Percentiles rank a stretch among this genome's conserved stretches.
Conservation (phyloP, 2,329 filamentous ascomycete species). For the Talaromyces sp. region DNA sequence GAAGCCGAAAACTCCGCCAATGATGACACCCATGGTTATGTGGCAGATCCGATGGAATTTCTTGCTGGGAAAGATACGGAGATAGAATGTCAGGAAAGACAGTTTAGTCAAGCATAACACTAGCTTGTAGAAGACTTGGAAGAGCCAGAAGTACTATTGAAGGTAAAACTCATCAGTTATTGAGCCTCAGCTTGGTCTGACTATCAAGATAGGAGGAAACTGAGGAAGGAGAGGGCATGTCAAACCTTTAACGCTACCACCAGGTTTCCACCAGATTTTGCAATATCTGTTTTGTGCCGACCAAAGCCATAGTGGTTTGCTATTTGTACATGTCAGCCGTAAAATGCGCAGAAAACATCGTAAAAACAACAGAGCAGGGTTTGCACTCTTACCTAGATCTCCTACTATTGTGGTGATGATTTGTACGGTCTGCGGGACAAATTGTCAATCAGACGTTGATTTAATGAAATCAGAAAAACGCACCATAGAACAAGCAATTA, state of each 20-base stretch:
- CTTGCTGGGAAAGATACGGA: conserved; percentile 21
- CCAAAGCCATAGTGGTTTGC: conserved; percentile 20
- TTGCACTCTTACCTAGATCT: conserved; percentile 17
- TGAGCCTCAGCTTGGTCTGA: neutral
- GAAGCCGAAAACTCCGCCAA: conserved; percentile 18
- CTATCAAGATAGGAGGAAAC: neutral
- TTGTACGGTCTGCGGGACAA: conserved; percentile 10
- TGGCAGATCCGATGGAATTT: conserved; percentile 20
- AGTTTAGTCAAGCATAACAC: conserved; percentile 19
- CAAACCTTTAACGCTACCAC: conserved; percentile 19
- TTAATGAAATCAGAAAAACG: neutral
- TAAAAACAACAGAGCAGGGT: neutral
- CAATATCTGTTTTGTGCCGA: conserved; percentile 18
- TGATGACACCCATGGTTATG: conserved; percentile 17
- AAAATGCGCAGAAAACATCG: neutral
- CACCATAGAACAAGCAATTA: conserved; percentile 21
- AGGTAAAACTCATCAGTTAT: neutral
- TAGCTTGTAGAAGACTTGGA: conserved; percentile 23
- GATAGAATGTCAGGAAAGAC: conserved; percentile 21
- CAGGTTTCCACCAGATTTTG: conserved; percentile 15
- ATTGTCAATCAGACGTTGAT: neutral
- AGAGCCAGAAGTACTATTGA: conserved; percentile 20
- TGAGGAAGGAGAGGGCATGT: neutral
- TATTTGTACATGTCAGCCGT: conserved; percentile 2
- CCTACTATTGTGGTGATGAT: conserved; percentile 19